Percentiles rank a stretch among this genome's conserved stretches.
These are phyloP conservation scores for Hsuehochloa calcarea DNA, from an alignment of 176 grass and related monocot species.

Conservation along the genomic window DNA sequence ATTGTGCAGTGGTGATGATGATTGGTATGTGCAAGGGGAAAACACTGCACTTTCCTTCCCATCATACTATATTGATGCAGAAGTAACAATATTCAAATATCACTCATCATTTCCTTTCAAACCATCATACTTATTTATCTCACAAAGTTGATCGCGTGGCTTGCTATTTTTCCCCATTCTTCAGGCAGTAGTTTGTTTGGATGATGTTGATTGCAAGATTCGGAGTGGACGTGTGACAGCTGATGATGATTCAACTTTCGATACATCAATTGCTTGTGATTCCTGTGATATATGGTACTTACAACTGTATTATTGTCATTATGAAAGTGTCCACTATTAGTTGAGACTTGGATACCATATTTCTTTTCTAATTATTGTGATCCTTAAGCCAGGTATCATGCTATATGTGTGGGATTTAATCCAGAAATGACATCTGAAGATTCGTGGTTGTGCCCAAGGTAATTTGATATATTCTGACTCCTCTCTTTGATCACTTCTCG, in stretches of 20 bases:
- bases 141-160: conserved; percentile 16
- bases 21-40: conserved; percentile 74
- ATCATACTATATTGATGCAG: conserved; percentile 91
- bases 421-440: conserved; percentile 47
- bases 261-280: conserved; percentile 98
- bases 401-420: conserved; percentile 81
- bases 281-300: conserved; percentile 92
- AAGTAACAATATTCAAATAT: conserved; percentile 66
- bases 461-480: conserved; percentile 31
- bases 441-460: conserved; percentile 96
- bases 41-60: conserved; percentile 80
- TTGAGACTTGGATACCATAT: conserved; percentile 8
- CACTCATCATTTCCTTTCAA: conserved; percentile 27
- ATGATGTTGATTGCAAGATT: conserved; percentile 77
- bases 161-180: conserved; percentile 33
- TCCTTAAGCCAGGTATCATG: conserved; percentile 87
- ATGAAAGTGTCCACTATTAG: conserved; percentile 19
- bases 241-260: conserved; percentile 59
- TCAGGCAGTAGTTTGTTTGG: conserved; percentile 89
- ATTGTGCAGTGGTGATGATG: conserved; percentile 66
- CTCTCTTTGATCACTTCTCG: conserved; percentile 13
- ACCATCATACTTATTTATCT: conserved; percentile 11
- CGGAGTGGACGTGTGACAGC: conserved; percentile 53
- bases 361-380: conserved; percentile 35
- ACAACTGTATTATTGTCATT: conserved; percentile 7